Conservation (phyloP, 768 basidiomycete species). For the Tephrocybe sp. region DNA sequence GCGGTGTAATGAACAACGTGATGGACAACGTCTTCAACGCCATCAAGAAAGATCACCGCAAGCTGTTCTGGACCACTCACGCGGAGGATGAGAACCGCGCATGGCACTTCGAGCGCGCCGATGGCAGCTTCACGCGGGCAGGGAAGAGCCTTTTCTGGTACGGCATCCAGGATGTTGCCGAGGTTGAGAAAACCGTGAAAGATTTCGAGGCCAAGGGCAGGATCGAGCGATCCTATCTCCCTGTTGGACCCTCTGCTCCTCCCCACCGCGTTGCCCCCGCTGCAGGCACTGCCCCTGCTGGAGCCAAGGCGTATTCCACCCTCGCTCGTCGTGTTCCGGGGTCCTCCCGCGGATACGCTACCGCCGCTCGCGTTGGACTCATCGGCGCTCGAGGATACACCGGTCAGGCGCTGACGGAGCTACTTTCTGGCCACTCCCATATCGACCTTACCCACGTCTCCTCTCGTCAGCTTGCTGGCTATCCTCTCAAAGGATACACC, state of each 20-base stretch:
- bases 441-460: slow-evolving; percentile 94
- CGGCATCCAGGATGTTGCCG: slow-evolving; percentile 85
- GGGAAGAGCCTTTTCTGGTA: slow-evolving; percentile 98
- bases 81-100: slow-evolving; percentile 94
- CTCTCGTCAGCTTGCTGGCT: slow-evolving; percentile 89
- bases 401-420: slow-evolving; percentile 83
- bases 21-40: slow-evolving; percentile 96
- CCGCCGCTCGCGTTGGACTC: slow-evolving; percentile 76
- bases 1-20: slow-evolving; percentile 90
- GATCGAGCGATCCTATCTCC: slow-evolving; percentile 87
- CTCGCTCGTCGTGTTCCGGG: slow-evolving; percentile 47
- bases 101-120: slow-evolving; percentile 99
- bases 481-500: slow-evolving; percentile 74
- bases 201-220: slow-evolving; percentile 73
- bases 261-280: slow-evolving; percentile 40
- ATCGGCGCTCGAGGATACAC: slow-evolving; percentile 97
- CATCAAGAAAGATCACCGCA: slow-evolving; percentile 92
- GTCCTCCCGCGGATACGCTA: slow-evolving; percentile 76
- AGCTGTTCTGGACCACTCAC: slow-evolving; percentile 97
- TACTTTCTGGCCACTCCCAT: slow-evolving; percentile 87
- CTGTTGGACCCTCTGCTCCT: slow-evolving; percentile 73
- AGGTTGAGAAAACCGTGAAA: slow-evolving; percentile 85
- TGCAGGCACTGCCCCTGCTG: slow-evolving; percentile 27
- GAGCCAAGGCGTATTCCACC: slow-evolving; percentile 59
- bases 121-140: slow-evolving; percentile 94